Base-by-base conservation (phyloP, 2,329 filamentous ascomycete genomes). In the Clarireedia homoeocarpa region DNA sequence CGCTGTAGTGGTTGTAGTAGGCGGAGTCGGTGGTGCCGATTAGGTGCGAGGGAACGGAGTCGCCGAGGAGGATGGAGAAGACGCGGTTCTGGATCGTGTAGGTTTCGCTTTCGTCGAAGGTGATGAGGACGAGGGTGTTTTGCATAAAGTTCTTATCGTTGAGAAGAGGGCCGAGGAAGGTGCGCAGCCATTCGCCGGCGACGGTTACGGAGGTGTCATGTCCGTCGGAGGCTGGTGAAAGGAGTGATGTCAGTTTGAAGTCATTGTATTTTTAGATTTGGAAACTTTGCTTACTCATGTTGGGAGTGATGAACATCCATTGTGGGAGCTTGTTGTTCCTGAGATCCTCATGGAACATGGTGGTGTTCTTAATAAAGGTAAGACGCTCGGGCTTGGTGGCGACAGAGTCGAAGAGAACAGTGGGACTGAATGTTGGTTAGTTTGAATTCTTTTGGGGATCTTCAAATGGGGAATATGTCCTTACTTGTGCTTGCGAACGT, bases 401-500 rank as follows among this genome's bases (percentile, higher is more conserved):
- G 51, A 88, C 77, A 38, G 79, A 81, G 68, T 90, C 79, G 71
- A 82, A 89, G 54, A 86, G 74, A 56, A 91, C 73, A 15, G 77
- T 72, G 48, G 80, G 75, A 71, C 65, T 67, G 40, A 5, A 5
- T 12, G 1, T 12, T 5, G 42, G 40, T 56, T 26, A 52, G 45
- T 34, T 4, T 17, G 9, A 4, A 46, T n/a, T n/a, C 10, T 42
- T 23, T 38, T 9, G 10, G 12, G 40, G 14, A 15, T 6, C 17
- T 42, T 42, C 15, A 14, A 17, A 4, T 30, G 26, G 9, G 9
- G 20, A n/a, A 17, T 20, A 5, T 9, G 2, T 34, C 48, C 73
- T 46, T 74, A 77, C 67, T 91, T 90, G 74, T 94, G 89, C 73
- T 94, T 92, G 67, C 89, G 84, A 6, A 92, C 88, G 68, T 94